Conservation (phyloP, 805 yeast genomes). For the Komagataella pseudopastoris region DNA sequence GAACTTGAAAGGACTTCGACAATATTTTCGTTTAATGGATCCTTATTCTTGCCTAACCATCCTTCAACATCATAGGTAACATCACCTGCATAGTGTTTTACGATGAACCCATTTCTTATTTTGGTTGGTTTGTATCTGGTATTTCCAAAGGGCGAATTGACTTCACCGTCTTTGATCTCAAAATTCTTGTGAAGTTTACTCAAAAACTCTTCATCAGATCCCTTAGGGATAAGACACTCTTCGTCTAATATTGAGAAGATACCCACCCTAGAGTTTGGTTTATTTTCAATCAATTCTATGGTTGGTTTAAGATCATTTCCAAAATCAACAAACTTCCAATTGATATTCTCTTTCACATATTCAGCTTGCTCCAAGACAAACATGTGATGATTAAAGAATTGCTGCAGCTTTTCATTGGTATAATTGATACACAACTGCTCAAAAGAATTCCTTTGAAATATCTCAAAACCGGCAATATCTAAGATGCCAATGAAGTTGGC, state of each 20-base stretch:
- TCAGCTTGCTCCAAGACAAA: constrained; percentile 49
- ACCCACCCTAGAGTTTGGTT: constrained; percentile 46
- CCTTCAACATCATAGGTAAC: constrained; percentile 90
- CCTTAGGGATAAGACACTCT: constrained; percentile 89
- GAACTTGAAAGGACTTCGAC: constrained; percentile 42
- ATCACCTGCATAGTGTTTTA: constrained; percentile 90
- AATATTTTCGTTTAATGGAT: constrained; percentile 75
- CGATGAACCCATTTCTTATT: constrained; percentile 61
- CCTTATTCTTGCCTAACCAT: constrained; percentile 91
- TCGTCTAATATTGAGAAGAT: constrained; percentile 81
- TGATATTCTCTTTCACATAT: constrained; percentile 42
- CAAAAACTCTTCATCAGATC: constrained; percentile 71
- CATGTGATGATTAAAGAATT: constrained; percentile 49
- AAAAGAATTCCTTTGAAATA: constrained; percentile 41
- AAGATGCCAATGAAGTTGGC: constrained; percentile 38
- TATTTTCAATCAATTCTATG: constrained; percentile 74
- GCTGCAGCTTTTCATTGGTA: constrained; percentile 48
- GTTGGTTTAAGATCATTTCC: constrained; percentile 93
- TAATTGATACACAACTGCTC: constrained; percentile 50
- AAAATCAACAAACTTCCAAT: constrained; percentile 75
- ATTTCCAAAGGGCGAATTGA: background rate
- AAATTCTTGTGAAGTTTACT: constrained; percentile 64
- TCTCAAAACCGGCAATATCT: constrained; percentile 53
- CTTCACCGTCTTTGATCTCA: constrained; percentile 24
- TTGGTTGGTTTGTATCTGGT: constrained; percentile 52